Conservation (phyloP, 768 basidiomycete species). For the Leccinum truebloodii region DNA sequence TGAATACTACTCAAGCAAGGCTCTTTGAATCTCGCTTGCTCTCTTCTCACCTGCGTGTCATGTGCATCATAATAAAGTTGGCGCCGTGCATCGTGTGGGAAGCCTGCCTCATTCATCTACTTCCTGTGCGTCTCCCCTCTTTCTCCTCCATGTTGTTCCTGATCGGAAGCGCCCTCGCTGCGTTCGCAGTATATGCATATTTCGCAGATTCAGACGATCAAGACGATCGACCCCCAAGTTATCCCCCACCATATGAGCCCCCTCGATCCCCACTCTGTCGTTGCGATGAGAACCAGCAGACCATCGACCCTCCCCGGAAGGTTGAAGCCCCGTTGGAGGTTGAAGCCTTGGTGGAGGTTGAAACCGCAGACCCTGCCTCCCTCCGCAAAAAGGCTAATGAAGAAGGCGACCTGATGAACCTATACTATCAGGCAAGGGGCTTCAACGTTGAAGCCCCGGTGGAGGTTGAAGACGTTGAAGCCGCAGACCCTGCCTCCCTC, state of each 20-base stretch:
- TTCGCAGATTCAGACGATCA: slow-evolving; percentile 2
- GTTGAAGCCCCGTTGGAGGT: neutral
- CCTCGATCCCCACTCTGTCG: neutral
- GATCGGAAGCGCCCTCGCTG: slow-evolving; percentile 12
- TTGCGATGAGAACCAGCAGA: slow-evolving; percentile 8
- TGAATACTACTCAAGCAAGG: slow-evolving; percentile 3
- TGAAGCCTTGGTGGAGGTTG: neutral
- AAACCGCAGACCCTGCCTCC: slow-evolving; percentile 46
- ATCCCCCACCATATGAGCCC: neutral
- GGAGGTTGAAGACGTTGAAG: no score
- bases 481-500: no score
- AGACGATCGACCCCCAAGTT: slow-evolving; percentile 7
- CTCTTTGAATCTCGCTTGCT: neutral
- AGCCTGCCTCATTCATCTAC: neutral
- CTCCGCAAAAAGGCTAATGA: slow-evolving; percentile 74
- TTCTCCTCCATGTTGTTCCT: slow-evolving; percentile 16
- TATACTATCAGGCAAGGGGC: slow-evolving; percentile 43
- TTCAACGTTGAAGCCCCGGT: no score
- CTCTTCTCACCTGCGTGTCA: neutral
- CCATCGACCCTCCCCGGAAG: neutral
- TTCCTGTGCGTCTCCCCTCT: neutral
- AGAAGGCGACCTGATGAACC: slow-evolving; percentile 76
- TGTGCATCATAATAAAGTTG: neutral
- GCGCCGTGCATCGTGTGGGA: neutral
- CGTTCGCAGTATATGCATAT: slow-evolving; percentile 6